Conservation (phyloP, 345 rosid genomes). For the Camelina laxa region DNA sequence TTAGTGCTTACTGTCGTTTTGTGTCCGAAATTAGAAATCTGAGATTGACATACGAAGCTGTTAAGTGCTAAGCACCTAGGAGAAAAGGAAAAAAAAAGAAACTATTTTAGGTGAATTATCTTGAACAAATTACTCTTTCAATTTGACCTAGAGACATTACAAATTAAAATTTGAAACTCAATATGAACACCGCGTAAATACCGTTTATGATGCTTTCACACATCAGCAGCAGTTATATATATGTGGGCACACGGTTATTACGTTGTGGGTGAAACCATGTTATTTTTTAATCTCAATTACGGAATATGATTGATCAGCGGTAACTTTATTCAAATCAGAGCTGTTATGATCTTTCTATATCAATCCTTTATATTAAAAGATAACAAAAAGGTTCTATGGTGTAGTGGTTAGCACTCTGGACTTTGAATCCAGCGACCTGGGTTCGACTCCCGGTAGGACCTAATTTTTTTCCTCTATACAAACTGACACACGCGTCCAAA, state of each 20-base stretch:
- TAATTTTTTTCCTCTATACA: not conserved
- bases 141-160: not conserved
- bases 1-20: slow-evolving; percentile 24
- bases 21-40: slow-evolving; percentile 20
- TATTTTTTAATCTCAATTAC: not conserved
- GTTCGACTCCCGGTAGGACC: slow-evolving; percentile 98
- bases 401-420: slow-evolving; percentile 97
- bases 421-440: slow-evolving; percentile 95
- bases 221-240: no score
- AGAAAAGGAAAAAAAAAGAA: not conserved
- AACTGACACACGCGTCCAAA: no score
- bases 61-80: slow-evolving; percentile 32
- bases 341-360: not conserved
- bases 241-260: not conserved
- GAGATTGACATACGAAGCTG: slow-evolving; percentile 39
- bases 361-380: accelerated
- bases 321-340: not conserved
- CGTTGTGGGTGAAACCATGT: not conserved
- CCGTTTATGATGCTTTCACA: not conserved
- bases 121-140: slow-evolving; percentile 7
- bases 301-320: not conserved
- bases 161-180: not conserved
- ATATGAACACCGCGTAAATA: slow-evolving; percentile 29
- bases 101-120: slow-evolving; percentile 35
- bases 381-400: slow-evolving; percentile 65